Conservation (phyloP, 2,329 filamentous ascomycete genomes). For the Talaromyces sp. region DNA sequence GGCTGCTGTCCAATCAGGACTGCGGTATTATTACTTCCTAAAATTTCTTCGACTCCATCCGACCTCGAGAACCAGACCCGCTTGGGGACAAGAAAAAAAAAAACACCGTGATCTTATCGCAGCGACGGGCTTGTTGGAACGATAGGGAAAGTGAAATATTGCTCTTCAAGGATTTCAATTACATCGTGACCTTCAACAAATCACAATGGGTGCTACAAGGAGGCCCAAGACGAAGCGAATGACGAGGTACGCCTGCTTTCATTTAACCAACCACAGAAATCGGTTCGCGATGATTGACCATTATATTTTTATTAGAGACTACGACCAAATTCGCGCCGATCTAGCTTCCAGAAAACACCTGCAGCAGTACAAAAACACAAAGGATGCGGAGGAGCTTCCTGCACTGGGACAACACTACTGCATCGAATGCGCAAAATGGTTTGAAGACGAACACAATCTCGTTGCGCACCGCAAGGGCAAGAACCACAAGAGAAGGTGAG, state of each 20-base stretch:
- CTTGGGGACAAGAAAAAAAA: neutral
- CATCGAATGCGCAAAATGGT: conserved; percentile 92
- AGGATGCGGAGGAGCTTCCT: conserved; percentile 79
- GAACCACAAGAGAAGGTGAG: conserved; percentile 87
- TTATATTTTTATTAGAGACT: conserved; percentile 57
- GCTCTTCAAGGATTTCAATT: no score
- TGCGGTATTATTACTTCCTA: conserved; percentile 7
- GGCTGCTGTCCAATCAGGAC: conserved; percentile 14
- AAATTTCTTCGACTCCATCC: neutral
- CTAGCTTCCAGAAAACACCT: conserved; percentile 74
- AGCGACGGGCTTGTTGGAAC: neutral
- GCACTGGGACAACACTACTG: conserved; percentile 84
- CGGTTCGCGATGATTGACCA: neutral
- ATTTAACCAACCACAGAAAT: neutral
- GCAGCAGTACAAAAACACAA: conserved; percentile 67
- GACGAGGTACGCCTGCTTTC: conserved; percentile 50
- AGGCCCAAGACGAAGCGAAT: conserved; percentile 69
- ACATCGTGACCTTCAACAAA: neutral
- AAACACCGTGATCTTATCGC: neutral
- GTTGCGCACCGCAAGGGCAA: conserved; percentile 75
- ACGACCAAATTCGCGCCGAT: conserved; percentile 88
- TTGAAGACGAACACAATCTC: conserved; percentile 75
- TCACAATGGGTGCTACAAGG: conserved; percentile 60
- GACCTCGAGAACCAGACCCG: neutral
- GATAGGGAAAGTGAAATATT: neutral